phyloP scores from a whole-genome alignment of 176 grass and related monocot species.

The Bolboschoenus planiculmis region DNA sequence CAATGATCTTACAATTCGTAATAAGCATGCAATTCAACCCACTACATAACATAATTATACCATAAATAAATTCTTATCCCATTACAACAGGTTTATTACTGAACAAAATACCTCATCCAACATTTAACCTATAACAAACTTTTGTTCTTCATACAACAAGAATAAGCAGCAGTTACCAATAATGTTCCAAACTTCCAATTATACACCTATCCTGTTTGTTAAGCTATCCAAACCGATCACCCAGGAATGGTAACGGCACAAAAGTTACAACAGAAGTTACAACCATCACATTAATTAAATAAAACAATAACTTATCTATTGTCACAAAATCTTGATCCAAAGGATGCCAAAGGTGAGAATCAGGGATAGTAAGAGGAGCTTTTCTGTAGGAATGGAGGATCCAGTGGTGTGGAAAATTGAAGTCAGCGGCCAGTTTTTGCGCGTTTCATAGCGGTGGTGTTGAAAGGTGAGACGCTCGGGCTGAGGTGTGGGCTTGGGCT shows the following conservation, averaged over 20 bases:
- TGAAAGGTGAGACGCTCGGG: conserved; percentile 85
- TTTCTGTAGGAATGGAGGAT: neutral
- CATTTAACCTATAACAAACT: conserved; percentile 21
- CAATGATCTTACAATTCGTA: neutral
- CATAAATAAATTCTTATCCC: neutral
- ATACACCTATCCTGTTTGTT: conserved; percentile 31
- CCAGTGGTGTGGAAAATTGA: conserved; percentile 10
- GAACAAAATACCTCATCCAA: neutral
- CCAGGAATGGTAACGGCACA: conserved; percentile 40
- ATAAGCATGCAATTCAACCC: neutral
- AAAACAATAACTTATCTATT: conserved; percentile 16
- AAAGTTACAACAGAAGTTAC: conserved; percentile 8
- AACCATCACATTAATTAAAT: conserved; percentile 14
- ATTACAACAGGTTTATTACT: conserved; percentile 14
- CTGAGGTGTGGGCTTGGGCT: conserved; percentile 79
- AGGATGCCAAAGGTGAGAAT: conserved; percentile 18
- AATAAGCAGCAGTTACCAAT: conserved; percentile 19
- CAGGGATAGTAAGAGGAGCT: conserved; percentile 10
- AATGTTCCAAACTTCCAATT: conserved; percentile 21
- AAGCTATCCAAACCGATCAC: conserved; percentile 66
- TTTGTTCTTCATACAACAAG: conserved; percentile 26
- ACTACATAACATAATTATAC: neutral
- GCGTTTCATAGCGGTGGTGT: conserved; percentile 80
- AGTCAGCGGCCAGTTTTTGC: conserved; percentile 84
- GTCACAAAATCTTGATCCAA: conserved; percentile 21